Conservation (phyloP, 2,329 filamentous ascomycete genomes). For the Aspergillus proliferans region DNA sequence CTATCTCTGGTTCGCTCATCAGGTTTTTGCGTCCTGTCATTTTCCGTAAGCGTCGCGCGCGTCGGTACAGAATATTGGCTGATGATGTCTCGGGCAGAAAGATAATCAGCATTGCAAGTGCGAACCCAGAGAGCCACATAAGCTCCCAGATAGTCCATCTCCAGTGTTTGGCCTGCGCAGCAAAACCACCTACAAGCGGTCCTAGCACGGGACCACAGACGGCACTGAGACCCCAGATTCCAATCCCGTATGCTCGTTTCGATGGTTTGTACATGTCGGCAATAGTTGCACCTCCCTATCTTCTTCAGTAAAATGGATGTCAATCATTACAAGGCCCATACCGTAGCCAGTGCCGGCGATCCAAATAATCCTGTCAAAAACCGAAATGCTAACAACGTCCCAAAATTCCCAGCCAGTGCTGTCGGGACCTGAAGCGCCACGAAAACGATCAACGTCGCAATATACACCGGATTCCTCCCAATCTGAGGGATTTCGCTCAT, state of each 20-base stretch:
- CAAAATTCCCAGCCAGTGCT: slow-evolving; percentile 43
- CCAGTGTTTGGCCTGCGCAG: slow-evolving; percentile 34
- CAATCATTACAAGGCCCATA: not conserved
- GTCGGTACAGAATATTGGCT: slow-evolving; percentile 37
- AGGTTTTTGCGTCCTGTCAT: slow-evolving; percentile 33
- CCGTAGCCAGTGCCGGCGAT: slow-evolving; percentile 36
- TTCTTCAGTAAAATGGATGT: not conserved
- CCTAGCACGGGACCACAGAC: slow-evolving; percentile 41
- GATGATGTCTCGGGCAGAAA: slow-evolving; percentile 35
- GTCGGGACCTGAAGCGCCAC: slow-evolving; percentile 44
- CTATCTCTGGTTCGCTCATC: slow-evolving; percentile 32
- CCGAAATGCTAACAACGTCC: slow-evolving; percentile 45
- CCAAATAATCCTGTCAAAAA: slow-evolving; percentile 49
- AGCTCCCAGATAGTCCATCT: slow-evolving; percentile 39
- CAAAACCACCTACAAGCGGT: slow-evolving; percentile 38
- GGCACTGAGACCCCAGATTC: slow-evolving; percentile 36
- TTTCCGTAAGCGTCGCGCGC: slow-evolving; percentile 35
- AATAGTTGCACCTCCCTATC: slow-evolving; percentile 33
- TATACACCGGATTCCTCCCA: slow-evolving; percentile 45
- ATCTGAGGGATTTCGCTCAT: slow-evolving; percentile 45
- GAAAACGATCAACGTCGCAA: slow-evolving; percentile 43
- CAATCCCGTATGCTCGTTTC: slow-evolving; percentile 35
- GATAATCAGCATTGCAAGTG: slow-evolving; percentile 33
- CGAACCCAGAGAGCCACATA: slow-evolving; percentile 36
- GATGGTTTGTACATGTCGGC: slow-evolving; percentile 35